Base-by-base conservation (phyloP, 768 basidiomycete genomes). In the Calocybe gangraenosa region DNA sequence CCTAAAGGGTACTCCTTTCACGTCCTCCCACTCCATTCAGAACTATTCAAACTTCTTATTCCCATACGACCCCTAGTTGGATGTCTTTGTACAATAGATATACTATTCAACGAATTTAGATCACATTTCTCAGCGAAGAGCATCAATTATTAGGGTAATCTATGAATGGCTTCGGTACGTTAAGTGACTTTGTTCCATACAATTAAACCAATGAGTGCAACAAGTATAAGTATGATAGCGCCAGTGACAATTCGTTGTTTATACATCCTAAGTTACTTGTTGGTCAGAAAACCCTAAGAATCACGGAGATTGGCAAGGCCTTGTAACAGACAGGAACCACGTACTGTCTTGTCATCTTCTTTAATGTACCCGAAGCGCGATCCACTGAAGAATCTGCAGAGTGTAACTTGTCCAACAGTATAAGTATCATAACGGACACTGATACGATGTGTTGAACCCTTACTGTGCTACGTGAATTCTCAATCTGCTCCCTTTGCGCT, bases 261-360 rank as follows among this genome's bases (percentile, higher is more conserved):
- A 62, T 97, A 93, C 92, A 98, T 96, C 70, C 96, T 99, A 37
- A 56, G 25, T 28, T 42, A 41, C n/a, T 93, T 95, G 61, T 34
- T 54, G 46, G 37, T 62, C 53, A 68, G 54, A 64, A 58, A 58
- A 68, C 70, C 57, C 69, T 71, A 50, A 46, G 52, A 48, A 55
- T 50, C n/a, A n/a, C n/a, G n/a, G 50, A 49, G 34, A 25, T 48
- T 40, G 40, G 42, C 33, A 33, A 48, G 42, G 52, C 48, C 53
- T 47, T 28, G 47, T 42, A 39, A 46, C 46, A 39, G 15, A 42
- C 40, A 39, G 37, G 20, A 21, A 7, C 33, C 38, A 69, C 84
- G 54, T 64, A 96, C 96, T 91, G 82, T 69, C 86, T 76, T 46
- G 97, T 87, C 95, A 98, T 98, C 66, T 87, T 86, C 72, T 87